Conservation (phyloP, 208 protist species). For the Cochliopodium minus region DNA sequence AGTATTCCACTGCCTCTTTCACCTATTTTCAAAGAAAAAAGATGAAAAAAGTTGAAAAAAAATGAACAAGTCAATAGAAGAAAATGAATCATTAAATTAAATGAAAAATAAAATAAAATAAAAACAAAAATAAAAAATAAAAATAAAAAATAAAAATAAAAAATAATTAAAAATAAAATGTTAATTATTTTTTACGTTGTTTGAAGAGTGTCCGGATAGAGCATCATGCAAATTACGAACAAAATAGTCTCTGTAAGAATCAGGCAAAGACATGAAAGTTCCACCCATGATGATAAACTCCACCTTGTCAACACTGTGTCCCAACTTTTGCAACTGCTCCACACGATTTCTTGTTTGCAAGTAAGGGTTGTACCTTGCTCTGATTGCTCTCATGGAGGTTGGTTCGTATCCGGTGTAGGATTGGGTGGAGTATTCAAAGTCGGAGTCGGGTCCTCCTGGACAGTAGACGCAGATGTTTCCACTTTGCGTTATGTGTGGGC, state of each 20-base stretch:
- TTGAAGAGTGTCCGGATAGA: constrained; percentile 49
- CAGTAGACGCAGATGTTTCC: constrained; percentile 69
- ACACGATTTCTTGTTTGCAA: constrained; percentile 51
- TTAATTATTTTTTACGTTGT: constrained; percentile 26
- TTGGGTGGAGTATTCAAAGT: constrained; percentile 81
- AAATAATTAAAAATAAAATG: neutral
- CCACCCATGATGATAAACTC: constrained; percentile 97
- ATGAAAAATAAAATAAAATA: too few relatives aligned
- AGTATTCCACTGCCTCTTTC: constrained; percentile 62
- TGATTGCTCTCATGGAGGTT: constrained; percentile 74
- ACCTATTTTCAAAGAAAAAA: constrained; percentile 5
- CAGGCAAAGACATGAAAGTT: constrained; percentile 91
- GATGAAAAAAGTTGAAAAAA: neutral
- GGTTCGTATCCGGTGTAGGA: constrained; percentile 77
- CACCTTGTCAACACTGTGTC: constrained; percentile 73
- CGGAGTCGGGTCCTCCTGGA: constrained; percentile 71
- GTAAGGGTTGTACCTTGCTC: constrained; percentile 70
- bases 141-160: neutral
- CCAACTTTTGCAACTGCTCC: constrained; percentile 64
- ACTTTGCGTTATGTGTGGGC: constrained; percentile 69
- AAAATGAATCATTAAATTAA: neutral
- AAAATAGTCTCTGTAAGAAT: constrained; percentile 74
- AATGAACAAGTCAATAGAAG: constrained; percentile 12
- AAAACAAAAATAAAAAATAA: too few relatives aligned
- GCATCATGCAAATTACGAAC: constrained; percentile 62